Evolutionary conservation across 345 rosid genomes (phyloP).

Genomic region (Zanthoxylum bungeanum): DNA sequence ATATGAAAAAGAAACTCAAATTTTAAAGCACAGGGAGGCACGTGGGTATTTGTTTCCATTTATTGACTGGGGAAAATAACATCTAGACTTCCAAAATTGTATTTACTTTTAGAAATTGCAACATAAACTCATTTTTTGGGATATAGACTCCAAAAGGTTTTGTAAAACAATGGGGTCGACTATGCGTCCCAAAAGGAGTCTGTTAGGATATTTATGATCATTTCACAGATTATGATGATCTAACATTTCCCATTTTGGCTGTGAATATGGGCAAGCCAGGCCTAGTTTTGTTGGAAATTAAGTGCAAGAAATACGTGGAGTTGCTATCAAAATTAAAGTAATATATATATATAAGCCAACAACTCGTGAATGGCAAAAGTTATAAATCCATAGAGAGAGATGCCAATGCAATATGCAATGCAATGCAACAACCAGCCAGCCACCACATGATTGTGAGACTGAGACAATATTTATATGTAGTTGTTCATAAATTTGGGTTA

Average conservation of each 20-base stretch:
- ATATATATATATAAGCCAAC: neutral
- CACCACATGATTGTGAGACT: conserved; percentile 12
- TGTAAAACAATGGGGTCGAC: too few relatives aligned
- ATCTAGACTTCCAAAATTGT: too few relatives aligned
- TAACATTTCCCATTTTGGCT: too few relatives aligned
- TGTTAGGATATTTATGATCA: too few relatives aligned
- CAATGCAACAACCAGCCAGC: conserved; percentile 13
- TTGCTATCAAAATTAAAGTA: neutral
- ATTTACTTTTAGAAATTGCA: too few relatives aligned
- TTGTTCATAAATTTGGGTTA: conserved; percentile 27
- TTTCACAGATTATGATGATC: too few relatives aligned
- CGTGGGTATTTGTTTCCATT: neutral
- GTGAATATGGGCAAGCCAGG: conserved; percentile 1
- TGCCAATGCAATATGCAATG: conserved; percentile 1
- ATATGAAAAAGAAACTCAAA: neutral
- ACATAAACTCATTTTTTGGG: too few relatives aligned
- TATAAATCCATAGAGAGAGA: neutral
- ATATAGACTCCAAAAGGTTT: too few relatives aligned
- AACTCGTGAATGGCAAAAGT: conserved; percentile 4
- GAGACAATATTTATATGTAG: conserved; percentile 39
- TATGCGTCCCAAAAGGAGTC: too few relatives aligned
- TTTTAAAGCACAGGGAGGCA: neutral
- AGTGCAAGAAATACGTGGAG: neutral
- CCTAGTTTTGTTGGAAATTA: neutral
- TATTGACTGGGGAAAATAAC: too few relatives aligned